Conservation (phyloP, 1,139 yeast species). For the Sugiyamaella castrensis region DNA sequence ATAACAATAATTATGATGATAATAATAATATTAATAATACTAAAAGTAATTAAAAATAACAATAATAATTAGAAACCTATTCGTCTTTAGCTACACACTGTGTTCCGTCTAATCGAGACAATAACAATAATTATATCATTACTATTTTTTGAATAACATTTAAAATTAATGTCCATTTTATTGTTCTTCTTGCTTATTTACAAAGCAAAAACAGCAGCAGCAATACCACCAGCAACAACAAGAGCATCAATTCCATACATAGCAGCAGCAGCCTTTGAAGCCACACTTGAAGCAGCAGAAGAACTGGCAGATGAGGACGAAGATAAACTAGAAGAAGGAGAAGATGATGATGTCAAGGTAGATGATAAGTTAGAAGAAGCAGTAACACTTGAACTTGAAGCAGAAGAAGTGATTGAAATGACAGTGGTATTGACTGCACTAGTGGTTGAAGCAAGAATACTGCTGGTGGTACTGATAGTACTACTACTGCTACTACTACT, state of each 20-base stretch:
- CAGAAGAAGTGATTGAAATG: constrained; percentile 17
- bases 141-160: too few species aligned
- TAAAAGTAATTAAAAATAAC: too few species aligned
- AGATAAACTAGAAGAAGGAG: constrained; percentile 13
- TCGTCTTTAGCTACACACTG: too few species aligned
- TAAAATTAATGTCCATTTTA: too few species aligned
- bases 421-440: constrained; percentile 8
- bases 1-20: too few species aligned
- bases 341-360: constrained; percentile 4
- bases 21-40: too few species aligned
- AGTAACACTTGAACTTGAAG: constrained; percentile 9
- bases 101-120: too few species aligned
- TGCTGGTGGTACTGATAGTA: constrained; percentile 15
- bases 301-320: constrained; percentile 11
- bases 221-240: constrained; percentile 25
- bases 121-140: too few species aligned
- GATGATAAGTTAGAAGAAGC: constrained; percentile 11
- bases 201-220: constrained; percentile 25
- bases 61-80: too few species aligned
- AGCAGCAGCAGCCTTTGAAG: constrained; percentile 19
- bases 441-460: constrained; percentile 14
- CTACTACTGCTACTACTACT: constrained; percentile 16
- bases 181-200: constrained; percentile 5
- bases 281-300: constrained; percentile 11
- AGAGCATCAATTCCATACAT: constrained; percentile 19